These are phyloP conservation scores for Ophiostoma quercus DNA, from an alignment of 2,329 filamentous ascomycete genomes.

Conservation along the genomic window DNA sequence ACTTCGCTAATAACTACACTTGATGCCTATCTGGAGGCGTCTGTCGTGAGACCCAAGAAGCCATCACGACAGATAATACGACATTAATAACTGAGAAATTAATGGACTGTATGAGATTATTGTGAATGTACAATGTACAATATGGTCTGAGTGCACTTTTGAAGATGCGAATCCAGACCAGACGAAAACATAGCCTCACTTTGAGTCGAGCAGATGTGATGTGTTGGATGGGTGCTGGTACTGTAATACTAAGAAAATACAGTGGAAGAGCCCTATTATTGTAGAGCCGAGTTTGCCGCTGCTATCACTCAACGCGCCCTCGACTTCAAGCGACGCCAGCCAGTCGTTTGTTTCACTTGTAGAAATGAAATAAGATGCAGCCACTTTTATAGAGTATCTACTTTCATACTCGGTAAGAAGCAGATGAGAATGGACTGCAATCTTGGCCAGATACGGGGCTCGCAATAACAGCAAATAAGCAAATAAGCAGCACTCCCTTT, in stretches of 20 bases:
- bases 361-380: background rate
- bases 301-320: background rate
- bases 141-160: no score
- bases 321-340: background rate
- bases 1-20: background rate
- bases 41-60: slow-evolving; percentile 2
- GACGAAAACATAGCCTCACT: background rate
- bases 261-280: background rate
- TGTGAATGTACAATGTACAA: no score
- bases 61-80: slow-evolving; percentile 12
- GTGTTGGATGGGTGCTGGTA: no score
- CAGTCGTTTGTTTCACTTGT: background rate
- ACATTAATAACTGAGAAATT: background rate
- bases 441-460: background rate
- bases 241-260: background rate
- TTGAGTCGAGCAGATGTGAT: background rate
- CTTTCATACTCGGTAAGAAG: no score
- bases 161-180: background rate
- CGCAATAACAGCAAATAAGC: no score
- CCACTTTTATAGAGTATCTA: no score
- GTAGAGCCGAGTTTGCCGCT: background rate
- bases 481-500: background rate
- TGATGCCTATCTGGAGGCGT: slow-evolving; percentile 8
- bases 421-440: no score
- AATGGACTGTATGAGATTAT: background rate